A percentile compares a stretch with the other conserved stretches of the same genome.
phyloP scores from a whole-genome alignment of 768 basidiomycete genomes.

The Boletus barrowsii region DNA sequence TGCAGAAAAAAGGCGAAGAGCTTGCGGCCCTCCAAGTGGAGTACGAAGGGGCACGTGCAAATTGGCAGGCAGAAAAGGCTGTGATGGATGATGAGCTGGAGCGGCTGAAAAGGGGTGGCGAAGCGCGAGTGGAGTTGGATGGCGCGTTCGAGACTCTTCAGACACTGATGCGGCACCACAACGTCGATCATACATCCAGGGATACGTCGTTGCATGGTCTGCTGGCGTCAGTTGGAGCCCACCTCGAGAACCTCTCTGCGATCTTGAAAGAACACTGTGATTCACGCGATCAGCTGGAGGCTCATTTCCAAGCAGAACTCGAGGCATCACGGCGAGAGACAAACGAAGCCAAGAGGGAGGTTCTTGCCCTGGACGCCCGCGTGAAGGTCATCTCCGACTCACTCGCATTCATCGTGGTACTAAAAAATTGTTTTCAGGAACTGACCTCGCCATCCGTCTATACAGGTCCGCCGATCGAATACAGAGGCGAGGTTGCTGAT shows the following conservation, averaged over 20 bases:
- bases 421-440: conserved; percentile 19
- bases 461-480: conserved; percentile 28
- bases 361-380: conserved; percentile 37
- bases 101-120: conserved; percentile 35
- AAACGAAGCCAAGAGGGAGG: conserved; percentile 46
- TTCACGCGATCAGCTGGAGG: conserved; percentile 46
- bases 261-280: conserved; percentile 42
- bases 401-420: neutral
- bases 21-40: conserved; percentile 36
- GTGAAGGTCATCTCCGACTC: conserved; percentile 32
- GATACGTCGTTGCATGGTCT: conserved; percentile 51
- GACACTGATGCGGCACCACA: conserved; percentile 52
- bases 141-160: conserved; percentile 47
- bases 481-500: conserved; percentile 46
- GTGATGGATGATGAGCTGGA: conserved; percentile 53
- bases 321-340: conserved; percentile 52
- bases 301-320: conserved; percentile 54
- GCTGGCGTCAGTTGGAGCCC: conserved; percentile 45
- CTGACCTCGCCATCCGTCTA: conserved; percentile 21
- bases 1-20: conserved; percentile 42
- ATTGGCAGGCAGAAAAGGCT: conserved; percentile 50
- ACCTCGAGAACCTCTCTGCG: conserved; percentile 48
- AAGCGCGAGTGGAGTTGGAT: conserved; percentile 49
- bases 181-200: conserved; percentile 47
- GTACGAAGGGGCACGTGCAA: conserved; percentile 44